Percentiles rank a stretch among this genome's conserved stretches.
phyloP scores from a whole-genome alignment of 2,329 filamentous ascomycete species.

The Diplodia mutila region DNA sequence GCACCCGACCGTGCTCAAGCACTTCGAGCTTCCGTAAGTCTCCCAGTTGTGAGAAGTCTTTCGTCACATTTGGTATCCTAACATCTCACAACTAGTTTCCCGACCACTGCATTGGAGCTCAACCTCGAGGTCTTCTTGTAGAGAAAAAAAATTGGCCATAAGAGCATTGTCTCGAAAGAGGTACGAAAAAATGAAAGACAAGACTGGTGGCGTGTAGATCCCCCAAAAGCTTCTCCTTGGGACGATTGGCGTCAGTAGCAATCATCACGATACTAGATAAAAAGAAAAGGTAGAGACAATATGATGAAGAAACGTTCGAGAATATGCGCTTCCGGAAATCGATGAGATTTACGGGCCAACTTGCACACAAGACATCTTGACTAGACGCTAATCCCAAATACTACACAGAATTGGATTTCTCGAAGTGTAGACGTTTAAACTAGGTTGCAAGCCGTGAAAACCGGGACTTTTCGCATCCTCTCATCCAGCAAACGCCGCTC shows the following conservation, averaged over 20 bases:
- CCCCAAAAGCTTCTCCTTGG: not conserved
- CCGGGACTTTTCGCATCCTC: not conserved
- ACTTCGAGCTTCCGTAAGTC: conserved; percentile 81
- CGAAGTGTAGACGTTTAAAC: conserved; percentile 1
- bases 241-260: not conserved
- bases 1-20: conserved; percentile 89
- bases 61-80: not conserved
- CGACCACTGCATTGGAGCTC: conserved; percentile 90
- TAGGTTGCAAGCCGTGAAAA: not conserved
- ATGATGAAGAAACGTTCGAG: conserved; percentile 8
- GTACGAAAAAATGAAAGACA: not conserved
- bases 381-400: not conserved
- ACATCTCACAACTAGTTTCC: conserved; percentile 62
- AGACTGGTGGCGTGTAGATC: not conserved
- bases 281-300: conserved; percentile 1
- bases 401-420: not conserved
- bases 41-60: not conserved
- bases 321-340: not conserved
- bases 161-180: not conserved
- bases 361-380: not conserved
- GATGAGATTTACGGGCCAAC: not conserved
- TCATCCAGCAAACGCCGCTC: not conserved
- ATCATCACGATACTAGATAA: conserved; percentile 14
- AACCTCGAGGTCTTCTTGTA: conserved; percentile 92
- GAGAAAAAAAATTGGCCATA: not conserved